These are phyloP conservation scores for Trichoderma sp. DNA, from an alignment of 2,329 filamentous ascomycete genomes.

Conservation along the genomic window DNA sequence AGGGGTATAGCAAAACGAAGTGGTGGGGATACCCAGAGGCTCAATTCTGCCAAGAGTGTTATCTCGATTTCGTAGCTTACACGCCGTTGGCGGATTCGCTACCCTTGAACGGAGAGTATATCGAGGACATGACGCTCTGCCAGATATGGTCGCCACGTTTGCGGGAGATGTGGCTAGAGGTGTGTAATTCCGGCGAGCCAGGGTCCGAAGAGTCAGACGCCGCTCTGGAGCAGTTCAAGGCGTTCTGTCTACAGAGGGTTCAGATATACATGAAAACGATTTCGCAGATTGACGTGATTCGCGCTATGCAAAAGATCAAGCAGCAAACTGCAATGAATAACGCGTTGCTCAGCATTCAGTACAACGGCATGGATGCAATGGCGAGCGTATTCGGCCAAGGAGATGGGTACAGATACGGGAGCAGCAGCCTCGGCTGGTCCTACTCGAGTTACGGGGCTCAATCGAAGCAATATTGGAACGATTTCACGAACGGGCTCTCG, in stretches of 20 bases:
- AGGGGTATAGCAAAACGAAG: slow-evolving; percentile 25
- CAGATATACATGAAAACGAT: neutral
- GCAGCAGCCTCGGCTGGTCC: neutral
- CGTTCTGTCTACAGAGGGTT: neutral
- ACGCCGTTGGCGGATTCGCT: slow-evolving; percentile 31
- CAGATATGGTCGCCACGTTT: slow-evolving; percentile 42
- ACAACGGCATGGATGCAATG: neutral
- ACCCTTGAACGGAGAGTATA: slow-evolving; percentile 29
- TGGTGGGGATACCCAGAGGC: slow-evolving; percentile 41
- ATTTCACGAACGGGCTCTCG: neutral
- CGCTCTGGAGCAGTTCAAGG: slow-evolving; percentile 28
- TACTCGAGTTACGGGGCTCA: neutral
- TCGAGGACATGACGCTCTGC: slow-evolving; percentile 34
- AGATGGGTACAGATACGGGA: neutral
- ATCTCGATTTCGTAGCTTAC: slow-evolving; percentile 33
- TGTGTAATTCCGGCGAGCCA: slow-evolving; percentile 31
- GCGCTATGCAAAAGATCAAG: neutral
- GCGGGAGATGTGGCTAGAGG: slow-evolving; percentile 36
- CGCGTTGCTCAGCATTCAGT: neutral
- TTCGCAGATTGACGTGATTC: slow-evolving; percentile 5
- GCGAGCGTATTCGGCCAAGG: neutral
- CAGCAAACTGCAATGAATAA: neutral
- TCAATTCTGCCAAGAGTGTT: slow-evolving; percentile 39
- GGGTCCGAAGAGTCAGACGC: slow-evolving; percentile 28
- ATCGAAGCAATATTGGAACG: neutral